Base-by-base conservation (phyloP, 345 rosid genomes). In the Triadica sebifera region DNA sequence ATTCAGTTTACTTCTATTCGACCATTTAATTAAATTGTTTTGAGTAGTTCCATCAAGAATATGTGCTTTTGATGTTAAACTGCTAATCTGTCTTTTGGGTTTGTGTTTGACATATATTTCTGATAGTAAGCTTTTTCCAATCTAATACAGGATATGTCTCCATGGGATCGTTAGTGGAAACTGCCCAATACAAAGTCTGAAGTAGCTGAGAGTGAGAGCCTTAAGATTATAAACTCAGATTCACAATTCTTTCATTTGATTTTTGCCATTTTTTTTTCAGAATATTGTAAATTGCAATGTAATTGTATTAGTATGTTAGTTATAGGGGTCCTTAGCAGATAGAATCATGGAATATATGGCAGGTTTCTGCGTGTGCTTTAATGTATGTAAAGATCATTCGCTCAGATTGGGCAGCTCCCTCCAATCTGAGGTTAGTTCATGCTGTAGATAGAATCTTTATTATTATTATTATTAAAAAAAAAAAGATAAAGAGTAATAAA, bases 101-200 rank as follows among this genome's bases (percentile, higher is more conserved):
- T 29, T 29, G 34, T 1, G 34, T 29, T 29, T 29, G 34, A 29
- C 34, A 29, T 7, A 6, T 39, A 24, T 25, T 24, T 45, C 12
- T 13, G 57, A 4, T 41, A 24, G 4, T 6, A 29, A 29, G n/a
- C 4, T 13, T 55, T 66, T 63, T 70, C 34, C 2, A 46, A 74
- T n/a, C n/a, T 67, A 49, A 43, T 74, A 77, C 81, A 84, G 86
- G 79, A 76, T 55, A 19, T 46, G 6, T 39, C 25, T 20, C 19
- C 8, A 1, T 46, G 77, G 78, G 75, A 70, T 51, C 75, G 57
- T 41, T 57, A 34, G 47, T 56, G 80, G 49, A 72, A 57, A 55
- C 41, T 72, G 57, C 55, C 69, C 43, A 12, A 13, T 51, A 13
- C 39, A 39, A 17, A 12, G 65, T 11, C 59, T 38, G 17, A 72